A percentile compares a stretch with the other conserved stretches of the same genome.
These are phyloP conservation scores for Aspergillus jensenii DNA, from an alignment of 2,329 filamentous ascomycete species.

Conservation along the genomic window DNA sequence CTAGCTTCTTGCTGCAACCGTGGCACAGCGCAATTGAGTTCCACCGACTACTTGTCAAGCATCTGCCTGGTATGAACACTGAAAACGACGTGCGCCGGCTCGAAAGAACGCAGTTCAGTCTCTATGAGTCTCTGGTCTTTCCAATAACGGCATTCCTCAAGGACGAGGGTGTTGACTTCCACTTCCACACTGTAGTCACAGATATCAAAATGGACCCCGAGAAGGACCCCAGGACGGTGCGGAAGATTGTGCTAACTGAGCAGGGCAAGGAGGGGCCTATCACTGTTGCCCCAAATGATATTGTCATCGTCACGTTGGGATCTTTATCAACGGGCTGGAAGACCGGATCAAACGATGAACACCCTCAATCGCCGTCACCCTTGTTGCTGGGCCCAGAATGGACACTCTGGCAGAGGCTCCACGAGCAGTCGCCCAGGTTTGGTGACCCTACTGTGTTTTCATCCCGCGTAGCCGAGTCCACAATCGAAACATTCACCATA, in stretches of 20 bases:
- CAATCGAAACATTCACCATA: conserved; percentile 41
- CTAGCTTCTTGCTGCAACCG: conserved; percentile 19
- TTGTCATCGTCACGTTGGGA: conserved; percentile 39
- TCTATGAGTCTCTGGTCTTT: conserved; percentile 23
- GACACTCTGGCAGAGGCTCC: conserved; percentile 25
- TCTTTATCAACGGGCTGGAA: neutral
- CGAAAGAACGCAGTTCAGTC: conserved; percentile 16
- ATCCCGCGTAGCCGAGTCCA: conserved; percentile 26
- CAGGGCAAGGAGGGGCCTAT: conserved; percentile 22
- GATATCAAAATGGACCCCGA: conserved; percentile 19
- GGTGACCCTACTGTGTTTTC: conserved; percentile 7
- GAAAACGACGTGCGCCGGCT: conserved; percentile 12
- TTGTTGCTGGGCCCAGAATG: conserved; percentile 14
- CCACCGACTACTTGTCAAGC: conserved; percentile 16
- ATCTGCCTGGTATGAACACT: conserved; percentile 16
- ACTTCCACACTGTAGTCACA: conserved; percentile 18
- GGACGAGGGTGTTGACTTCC: conserved; percentile 24
- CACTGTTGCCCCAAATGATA: conserved; percentile 29
- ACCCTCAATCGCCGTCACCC: too few species aligned
- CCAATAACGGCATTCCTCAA: conserved; percentile 22
- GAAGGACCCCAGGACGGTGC: conserved; percentile 25
- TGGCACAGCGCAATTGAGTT: conserved; percentile 22
- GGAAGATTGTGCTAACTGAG: conserved; percentile 23
- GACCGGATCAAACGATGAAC: too few species aligned
- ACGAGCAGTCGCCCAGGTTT: neutral